phyloP scores from a whole-genome alignment of 179 eudicot species.

The Nepenthes alata region DNA sequence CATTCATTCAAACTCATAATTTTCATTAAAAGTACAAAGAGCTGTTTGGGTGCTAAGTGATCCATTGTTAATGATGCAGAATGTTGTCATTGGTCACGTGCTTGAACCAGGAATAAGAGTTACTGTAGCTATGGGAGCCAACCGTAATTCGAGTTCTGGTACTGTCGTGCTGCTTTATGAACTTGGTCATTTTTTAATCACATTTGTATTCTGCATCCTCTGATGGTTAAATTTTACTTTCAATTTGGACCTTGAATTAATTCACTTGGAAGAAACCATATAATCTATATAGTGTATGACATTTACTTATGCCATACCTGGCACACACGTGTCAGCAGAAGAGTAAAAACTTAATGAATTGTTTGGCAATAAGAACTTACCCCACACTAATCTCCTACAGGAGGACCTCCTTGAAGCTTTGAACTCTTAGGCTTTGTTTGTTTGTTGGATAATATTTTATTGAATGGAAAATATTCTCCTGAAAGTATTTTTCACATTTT shows the following conservation, averaged over 20 bases:
- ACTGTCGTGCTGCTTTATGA: slow-evolving; percentile 7
- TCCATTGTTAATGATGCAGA: slow-evolving; percentile 36
- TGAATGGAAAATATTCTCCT: not conserved
- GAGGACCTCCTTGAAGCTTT: too few species aligned
- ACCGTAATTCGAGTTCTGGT: slow-evolving; percentile 64
- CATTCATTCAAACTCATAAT: too few species aligned
- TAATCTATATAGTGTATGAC: too few species aligned
- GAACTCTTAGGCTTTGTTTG: too few species aligned
- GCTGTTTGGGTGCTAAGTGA: slow-evolving; percentile 2
- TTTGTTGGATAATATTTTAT: not conserved
- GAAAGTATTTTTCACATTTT: too few species aligned
- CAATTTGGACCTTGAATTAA: too few species aligned
- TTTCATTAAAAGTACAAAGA: not conserved
- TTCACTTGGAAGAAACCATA: too few species aligned
- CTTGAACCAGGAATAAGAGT: slow-evolving; percentile 79
- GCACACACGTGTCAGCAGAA: too few species aligned
- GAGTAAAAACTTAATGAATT: too few species aligned
- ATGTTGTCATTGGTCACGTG: slow-evolving; percentile 57
- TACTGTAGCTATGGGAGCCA: slow-evolving; percentile 82
- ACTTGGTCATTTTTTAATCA: not conserved
- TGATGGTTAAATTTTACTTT: not conserved
- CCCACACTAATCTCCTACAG: too few species aligned
- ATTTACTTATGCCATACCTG: too few species aligned
- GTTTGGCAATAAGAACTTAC: too few species aligned
- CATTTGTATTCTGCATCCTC: not conserved